phyloP scores from a whole-genome alignment of 495 filamentous ascomycete species.

The Tuber magnatum region DNA sequence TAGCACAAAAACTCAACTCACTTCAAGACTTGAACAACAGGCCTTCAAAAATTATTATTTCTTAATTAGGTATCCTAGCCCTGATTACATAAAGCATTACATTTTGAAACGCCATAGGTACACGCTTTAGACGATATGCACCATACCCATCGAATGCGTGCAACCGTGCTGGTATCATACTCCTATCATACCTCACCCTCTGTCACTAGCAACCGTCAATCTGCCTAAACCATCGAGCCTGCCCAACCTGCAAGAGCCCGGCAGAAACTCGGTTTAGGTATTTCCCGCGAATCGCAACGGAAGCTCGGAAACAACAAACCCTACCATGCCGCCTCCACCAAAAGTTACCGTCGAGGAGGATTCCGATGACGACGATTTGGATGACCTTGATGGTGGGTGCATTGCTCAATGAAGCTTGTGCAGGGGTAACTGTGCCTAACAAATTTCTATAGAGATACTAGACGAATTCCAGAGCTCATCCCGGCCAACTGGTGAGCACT shows the following conservation, averaged over 20 bases:
- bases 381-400: constrained; percentile 75
- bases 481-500: constrained; percentile 48
- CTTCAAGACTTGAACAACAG: no score
- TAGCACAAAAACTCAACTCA: no score
- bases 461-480: constrained; percentile 69
- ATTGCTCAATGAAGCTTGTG: constrained; percentile 11
- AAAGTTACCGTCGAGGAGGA: constrained; percentile 49
- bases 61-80: no score
- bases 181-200: not conserved
- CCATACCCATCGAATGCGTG: no score
- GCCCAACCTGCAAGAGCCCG: not conserved
- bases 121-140: no score
- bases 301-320: constrained; percentile 1
- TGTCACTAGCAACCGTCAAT: not conserved
- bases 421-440: not conserved
- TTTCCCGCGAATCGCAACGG: not conserved
- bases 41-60: no score
- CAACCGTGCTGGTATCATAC: no score
- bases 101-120: no score
- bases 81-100: no score
- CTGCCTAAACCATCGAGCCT: no score
- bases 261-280: not conserved
- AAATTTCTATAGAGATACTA: constrained; percentile 60
- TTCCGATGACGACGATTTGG: constrained; percentile 78
- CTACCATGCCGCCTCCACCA: constrained; percentile 5